Evolutionary conservation across 441 rosid species (phyloP), one percentile per base, ranked within the genome.

Genomic region (Iberis amara): DNA sequence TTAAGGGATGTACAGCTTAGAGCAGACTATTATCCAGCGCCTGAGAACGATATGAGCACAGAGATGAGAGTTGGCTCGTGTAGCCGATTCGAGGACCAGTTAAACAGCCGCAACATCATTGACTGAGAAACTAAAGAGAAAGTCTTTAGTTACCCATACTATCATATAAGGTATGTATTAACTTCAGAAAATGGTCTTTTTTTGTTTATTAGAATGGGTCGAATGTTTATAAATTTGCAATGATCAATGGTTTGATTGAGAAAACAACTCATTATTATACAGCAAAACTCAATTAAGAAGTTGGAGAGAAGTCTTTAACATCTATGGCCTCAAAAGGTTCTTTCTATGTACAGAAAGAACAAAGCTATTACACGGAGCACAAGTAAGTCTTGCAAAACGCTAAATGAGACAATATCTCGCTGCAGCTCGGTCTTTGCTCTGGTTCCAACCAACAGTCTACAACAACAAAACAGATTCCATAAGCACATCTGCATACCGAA

Each of bases 21-120:
- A 65, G 90, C 76, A 52, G 96, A 91, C 55, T 87, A 85, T 54
- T 91, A 83, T 59, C 98, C 96, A 0, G 98, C 95, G 21, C 91
- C 94, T 0, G 98, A 80, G 66, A 76, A 78, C 0, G 95, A 85
- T 33, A 79, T 76, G 86, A 80, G 89, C 54, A 77, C 95, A 0
- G 94, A 91, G 68, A 81, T 88, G 94, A 79, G 96, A 59, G 81
- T 60, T 5, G 89, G 71, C 35, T 88, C 96, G 0, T 86, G 91
- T 67, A 65, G 88, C 40, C 79, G 94, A 33, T 92, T 92, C 4
- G 98, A 88, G 66, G 87, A 81, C 35, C 79, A 78, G 0, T 52
- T 86, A 49, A 92, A 88, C 44, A 49, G 77, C 13, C 81, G 85
- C 11, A 56, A 10, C 11, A 82, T 92, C 31, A 48, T 43, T 14